Evolutionary conservation across 768 basidiomycete genomes (phyloP).

Genomic region (Leccinum rimulosum): DNA sequence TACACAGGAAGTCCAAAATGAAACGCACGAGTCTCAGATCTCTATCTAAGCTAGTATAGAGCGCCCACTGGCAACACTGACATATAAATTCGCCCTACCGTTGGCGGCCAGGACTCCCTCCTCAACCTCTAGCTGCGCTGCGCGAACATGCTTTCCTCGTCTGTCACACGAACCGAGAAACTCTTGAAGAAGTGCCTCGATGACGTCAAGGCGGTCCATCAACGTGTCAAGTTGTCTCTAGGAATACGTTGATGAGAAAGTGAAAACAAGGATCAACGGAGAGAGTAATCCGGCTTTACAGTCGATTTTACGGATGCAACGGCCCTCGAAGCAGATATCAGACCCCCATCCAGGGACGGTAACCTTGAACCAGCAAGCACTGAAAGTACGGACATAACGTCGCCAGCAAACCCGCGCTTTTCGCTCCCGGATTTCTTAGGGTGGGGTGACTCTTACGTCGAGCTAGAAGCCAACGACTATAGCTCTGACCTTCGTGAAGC

Average conservation of each 20-base stretch:
- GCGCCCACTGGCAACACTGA: neutral
- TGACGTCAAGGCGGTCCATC: conserved; percentile 4
- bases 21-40: neutral
- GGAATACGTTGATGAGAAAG: conserved; percentile 2
- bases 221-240: conserved; percentile 6
- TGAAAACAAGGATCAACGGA: conserved; percentile 2
- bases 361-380: neutral
- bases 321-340: neutral
- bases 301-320: neutral
- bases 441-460: neutral
- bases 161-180: neutral
- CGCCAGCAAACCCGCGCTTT: neutral
- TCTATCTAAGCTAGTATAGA: neutral
- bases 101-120: neutral
- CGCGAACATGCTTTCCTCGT: conserved; percentile 7
- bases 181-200: neutral
- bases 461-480: neutral
- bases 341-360: neutral
- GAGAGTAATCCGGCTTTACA: neutral
- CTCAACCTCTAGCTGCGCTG: neutral
- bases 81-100: conserved; percentile 12
- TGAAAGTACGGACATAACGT: neutral
- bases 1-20: conserved; percentile 6
- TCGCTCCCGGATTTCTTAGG: neutral
- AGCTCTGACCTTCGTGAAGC: neutral